phyloP scores from a whole-genome alignment of 495 filamentous ascomycete genomes.

The Penicillium lividum region DNA sequence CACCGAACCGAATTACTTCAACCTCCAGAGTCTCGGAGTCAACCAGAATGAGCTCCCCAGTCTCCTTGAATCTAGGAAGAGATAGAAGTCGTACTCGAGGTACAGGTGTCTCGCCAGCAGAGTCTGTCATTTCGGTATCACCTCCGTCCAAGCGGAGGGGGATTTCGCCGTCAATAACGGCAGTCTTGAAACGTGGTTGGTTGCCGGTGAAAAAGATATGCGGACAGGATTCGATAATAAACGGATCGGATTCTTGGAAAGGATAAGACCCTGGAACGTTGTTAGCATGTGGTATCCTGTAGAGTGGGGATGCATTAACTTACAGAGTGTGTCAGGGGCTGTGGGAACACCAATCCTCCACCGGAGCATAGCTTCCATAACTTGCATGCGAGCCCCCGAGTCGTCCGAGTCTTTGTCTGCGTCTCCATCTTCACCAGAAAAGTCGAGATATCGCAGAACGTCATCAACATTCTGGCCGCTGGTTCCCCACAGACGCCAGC shows the following conservation, averaged over 20 bases:
- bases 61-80: slow-evolving; percentile 79
- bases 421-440: slow-evolving; percentile 32
- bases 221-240: slow-evolving; percentile 79
- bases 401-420: slow-evolving; percentile 35
- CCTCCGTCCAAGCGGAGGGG: slow-evolving; percentile 37
- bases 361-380: slow-evolving; percentile 89
- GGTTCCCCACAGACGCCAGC: slow-evolving; percentile 79
- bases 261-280: slow-evolving; percentile 79
- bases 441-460: slow-evolving; percentile 79
- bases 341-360: slow-evolving; percentile 95
- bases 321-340: slow-evolving; percentile 94
- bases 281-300: slow-evolving; percentile 11
- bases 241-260: slow-evolving; percentile 87
- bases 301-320: slow-evolving; percentile 32
- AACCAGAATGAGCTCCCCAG: slow-evolving; percentile 78
- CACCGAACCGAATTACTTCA: slow-evolving; percentile 66
- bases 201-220: slow-evolving; percentile 91
- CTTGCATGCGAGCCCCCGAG: slow-evolving; percentile 69
- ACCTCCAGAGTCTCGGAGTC: slow-evolving; percentile 82
- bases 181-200: slow-evolving; percentile 79
- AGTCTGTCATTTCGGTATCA: slow-evolving; percentile 46
- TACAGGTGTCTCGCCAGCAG: slow-evolving; percentile 44
- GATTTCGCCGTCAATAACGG: slow-evolving; percentile 59
- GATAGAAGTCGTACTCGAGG: slow-evolving; percentile 73
- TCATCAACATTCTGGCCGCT: slow-evolving; percentile 94